Evolutionary conservation across 78 protist genomes (phyloP).

Genomic region (Cavenderia fasciculata): DNA sequence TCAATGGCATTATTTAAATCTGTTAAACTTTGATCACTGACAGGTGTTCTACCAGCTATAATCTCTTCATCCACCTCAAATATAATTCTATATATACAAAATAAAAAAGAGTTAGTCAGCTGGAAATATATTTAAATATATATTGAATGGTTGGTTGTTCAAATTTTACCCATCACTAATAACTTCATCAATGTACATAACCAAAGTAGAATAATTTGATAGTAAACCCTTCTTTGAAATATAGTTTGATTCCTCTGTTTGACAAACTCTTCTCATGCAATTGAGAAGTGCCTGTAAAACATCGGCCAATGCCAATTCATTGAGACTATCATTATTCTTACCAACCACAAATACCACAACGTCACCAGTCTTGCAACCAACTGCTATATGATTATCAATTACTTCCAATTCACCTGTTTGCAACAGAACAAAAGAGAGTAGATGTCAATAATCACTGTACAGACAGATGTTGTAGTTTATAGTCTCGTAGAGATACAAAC

Average conservation of each 20-base stretch:
- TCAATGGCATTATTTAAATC: constrained; percentile 28
- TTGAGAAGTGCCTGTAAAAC: constrained; percentile 12
- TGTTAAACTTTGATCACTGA: constrained; percentile 4
- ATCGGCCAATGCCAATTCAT: constrained; percentile 40
- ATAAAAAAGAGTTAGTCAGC: not conserved
- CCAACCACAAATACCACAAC: constrained; percentile 32
- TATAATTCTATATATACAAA: not conserved
- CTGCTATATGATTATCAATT: constrained; percentile 19
- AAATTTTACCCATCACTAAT: constrained; percentile 63
- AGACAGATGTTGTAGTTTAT: not conserved
- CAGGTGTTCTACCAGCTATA: constrained; percentile 22
- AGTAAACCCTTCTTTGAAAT: constrained; percentile 31
- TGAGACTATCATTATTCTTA: too few relatives aligned
- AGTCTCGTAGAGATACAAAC: not conserved
- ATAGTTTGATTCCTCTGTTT: constrained; percentile 2
- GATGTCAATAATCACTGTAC: not conserved
- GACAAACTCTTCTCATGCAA: constrained; percentile 16
- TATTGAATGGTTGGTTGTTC: too few relatives aligned
- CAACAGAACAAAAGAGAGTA: not conserved
- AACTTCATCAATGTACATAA: constrained; percentile 27
- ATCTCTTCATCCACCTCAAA: constrained; percentile 65
- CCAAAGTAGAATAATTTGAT: not conserved
- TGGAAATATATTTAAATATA: too few relatives aligned
- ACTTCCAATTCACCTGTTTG: constrained; percentile 49
- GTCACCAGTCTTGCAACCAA: constrained; percentile 54